A percentile compares a stretch with the other conserved stretches of the same genome.
phyloP scores from a whole-genome alignment of 805 yeast species.

The Kluyveromyces dobzhanskii region DNA sequence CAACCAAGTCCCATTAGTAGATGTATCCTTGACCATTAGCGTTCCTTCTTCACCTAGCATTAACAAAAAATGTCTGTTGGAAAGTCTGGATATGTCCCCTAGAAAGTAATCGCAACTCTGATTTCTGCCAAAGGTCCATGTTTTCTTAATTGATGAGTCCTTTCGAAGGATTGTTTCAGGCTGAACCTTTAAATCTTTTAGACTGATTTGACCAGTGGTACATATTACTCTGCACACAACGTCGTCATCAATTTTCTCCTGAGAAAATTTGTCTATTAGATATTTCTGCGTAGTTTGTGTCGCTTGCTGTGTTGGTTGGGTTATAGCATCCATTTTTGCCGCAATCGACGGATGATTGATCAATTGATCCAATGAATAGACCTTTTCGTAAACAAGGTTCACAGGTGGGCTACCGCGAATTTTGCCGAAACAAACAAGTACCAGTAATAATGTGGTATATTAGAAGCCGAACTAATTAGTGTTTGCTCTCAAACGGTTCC shows the following conservation, averaged over 20 bases:
- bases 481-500: too few relatives aligned
- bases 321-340: conserved; percentile 25
- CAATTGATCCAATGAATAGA: too few relatives aligned
- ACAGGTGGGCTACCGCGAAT: too few relatives aligned
- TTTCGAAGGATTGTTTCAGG: conserved; percentile 21
- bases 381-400: too few relatives aligned
- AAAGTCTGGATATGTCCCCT: conserved; percentile 55
- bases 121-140: conserved; percentile 75
- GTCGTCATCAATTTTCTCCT: conserved; percentile 31
- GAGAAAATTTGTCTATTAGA: conserved; percentile 30
- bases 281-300: conserved; percentile 34
- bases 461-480: too few relatives aligned
- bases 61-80: conserved; percentile 65
- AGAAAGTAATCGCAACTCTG: conserved; percentile 51
- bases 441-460: too few relatives aligned
- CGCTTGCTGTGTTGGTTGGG: conserved; percentile 38
- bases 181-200: conserved; percentile 37
- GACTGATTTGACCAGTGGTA: conserved; percentile 46
- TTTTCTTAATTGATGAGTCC: conserved; percentile 26
- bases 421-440: too few relatives aligned
- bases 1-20: conserved; percentile 90
- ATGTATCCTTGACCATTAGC: conserved; percentile 47
- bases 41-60: conserved; percentile 55
- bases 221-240: conserved; percentile 52
- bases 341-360: background rate